These are phyloP conservation scores for Kalanchoe fedtschenkoi DNA, from an alignment of 164 flowering plant genomes.

Conservation along the genomic window DNA sequence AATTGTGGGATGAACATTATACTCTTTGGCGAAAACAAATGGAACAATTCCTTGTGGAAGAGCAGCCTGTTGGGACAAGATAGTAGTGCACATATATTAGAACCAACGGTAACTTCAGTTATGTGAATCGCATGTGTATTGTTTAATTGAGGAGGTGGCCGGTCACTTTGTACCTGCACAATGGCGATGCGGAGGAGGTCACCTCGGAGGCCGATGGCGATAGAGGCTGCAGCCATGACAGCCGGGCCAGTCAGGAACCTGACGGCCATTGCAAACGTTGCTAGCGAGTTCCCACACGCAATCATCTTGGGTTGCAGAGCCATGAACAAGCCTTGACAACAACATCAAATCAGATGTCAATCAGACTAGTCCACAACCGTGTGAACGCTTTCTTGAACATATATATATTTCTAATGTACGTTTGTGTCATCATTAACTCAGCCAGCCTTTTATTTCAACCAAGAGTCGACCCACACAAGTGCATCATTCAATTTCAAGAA, in stretches of 20 bases:
- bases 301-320: slow-evolving; percentile 75
- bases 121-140: no score
- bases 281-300: slow-evolving; percentile 62
- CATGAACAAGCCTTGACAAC: slow-evolving; percentile 55
- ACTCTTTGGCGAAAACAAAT: slow-evolving; percentile 69
- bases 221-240: slow-evolving; percentile 62
- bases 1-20: slow-evolving; percentile 59
- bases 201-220: slow-evolving; percentile 57
- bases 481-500: not conserved
- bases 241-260: slow-evolving; percentile 77
- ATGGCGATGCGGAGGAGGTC: slow-evolving; percentile 59
- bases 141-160: no score
- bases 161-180: slow-evolving; percentile 71
- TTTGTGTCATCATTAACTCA: not conserved
- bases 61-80: slow-evolving; percentile 48
- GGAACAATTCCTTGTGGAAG: slow-evolving; percentile 87
- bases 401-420: not conserved
- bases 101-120: no score
- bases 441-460: not conserved
- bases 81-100: no score
- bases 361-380: not conserved
- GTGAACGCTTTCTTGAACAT: not conserved
- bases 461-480: not conserved
- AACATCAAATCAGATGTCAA: not conserved
- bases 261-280: slow-evolving; percentile 64